These are phyloP conservation scores for Ambrosiella beaveri DNA, from an alignment of 2,329 filamentous ascomycete genomes.

Conservation along the genomic window DNA sequence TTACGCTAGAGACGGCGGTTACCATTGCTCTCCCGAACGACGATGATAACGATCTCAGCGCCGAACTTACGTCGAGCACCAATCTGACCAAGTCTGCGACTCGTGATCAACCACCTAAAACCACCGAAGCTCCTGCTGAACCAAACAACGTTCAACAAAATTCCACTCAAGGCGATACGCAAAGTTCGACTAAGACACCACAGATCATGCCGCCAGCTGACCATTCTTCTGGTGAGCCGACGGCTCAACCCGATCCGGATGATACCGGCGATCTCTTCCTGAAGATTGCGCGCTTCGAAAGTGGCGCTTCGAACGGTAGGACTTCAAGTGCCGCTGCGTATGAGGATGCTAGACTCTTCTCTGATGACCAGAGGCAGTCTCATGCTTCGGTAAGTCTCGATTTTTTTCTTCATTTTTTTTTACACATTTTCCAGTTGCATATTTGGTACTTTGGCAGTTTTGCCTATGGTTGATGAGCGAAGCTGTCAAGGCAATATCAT, in stretches of 20 bases:
- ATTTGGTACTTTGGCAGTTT: not conserved
- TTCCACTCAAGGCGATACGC: slow-evolving; percentile 14
- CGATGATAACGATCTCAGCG: slow-evolving; percentile 26
- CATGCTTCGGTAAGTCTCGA: slow-evolving; percentile 25
- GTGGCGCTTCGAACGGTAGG: slow-evolving; percentile 17
- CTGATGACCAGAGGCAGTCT: slow-evolving; percentile 7
- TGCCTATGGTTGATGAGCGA: no score
- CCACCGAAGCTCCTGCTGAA: slow-evolving; percentile 29
- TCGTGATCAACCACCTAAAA: slow-evolving; percentile 33
- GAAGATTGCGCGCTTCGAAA: slow-evolving; percentile 38
- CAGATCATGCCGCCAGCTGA: slow-evolving; percentile 5
- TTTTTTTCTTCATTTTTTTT: not conserved
- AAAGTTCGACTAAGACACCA: slow-evolving; percentile 10
- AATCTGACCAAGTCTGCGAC: no score
- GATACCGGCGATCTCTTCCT: slow-evolving; percentile 43
- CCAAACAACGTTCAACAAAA: not conserved
- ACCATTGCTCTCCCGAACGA: slow-evolving; percentile 27
- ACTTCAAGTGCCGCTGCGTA: slow-evolving; percentile 21
- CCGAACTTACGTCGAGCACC: slow-evolving; percentile 19
- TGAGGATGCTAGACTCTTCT: slow-evolving; percentile 17
- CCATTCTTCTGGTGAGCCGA: slow-evolving; percentile 12
- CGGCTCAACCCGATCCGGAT: slow-evolving; percentile 24
- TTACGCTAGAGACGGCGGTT: slow-evolving; percentile 35
- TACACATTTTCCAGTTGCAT: not conserved
- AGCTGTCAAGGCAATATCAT: no score